These are phyloP conservation scores for Parietichytrium sp. DNA, from an alignment of 108 stramenopile genomes.

Conservation along the genomic window DNA sequence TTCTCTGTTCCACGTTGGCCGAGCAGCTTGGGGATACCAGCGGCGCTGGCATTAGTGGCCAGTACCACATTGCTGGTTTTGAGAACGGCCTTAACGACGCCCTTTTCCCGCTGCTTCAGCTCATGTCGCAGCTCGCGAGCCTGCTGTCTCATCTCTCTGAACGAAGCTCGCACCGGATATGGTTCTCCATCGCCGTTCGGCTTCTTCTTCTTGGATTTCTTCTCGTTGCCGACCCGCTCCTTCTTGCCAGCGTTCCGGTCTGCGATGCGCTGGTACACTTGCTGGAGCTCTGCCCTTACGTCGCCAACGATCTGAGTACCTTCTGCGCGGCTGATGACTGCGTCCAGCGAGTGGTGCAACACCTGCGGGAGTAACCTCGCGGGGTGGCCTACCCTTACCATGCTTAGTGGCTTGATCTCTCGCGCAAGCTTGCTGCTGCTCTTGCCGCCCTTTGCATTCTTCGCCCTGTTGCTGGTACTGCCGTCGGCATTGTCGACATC, in stretches of 20 bases:
- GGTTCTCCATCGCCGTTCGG: conserved; percentile 23
- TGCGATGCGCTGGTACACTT: background rate
- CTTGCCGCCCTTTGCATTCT: background rate
- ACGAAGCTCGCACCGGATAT: conserved; percentile 68
- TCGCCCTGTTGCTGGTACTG: background rate
- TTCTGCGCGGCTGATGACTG: conserved; percentile 77
- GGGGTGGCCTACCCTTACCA: conserved; percentile 90
- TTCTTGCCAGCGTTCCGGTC: background rate
- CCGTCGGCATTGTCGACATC: background rate
- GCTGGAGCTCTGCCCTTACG: conserved; percentile 75
- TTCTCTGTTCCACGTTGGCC: too few relatives aligned
- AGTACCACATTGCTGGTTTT: conserved; percentile 74
- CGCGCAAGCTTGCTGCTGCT: background rate
- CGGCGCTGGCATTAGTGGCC: conserved; percentile 83
- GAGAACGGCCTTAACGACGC: conserved; percentile 77
- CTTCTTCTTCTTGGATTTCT: conserved; percentile 9
- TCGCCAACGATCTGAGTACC: conserved; percentile 91
- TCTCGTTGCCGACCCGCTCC: background rate
- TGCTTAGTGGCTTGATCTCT: background rate
- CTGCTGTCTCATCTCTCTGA: conserved; percentile 67
- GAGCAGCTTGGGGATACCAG: conserved; percentile 38
- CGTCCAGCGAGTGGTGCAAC: conserved; percentile 82
- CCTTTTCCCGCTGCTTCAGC: conserved; percentile 79
- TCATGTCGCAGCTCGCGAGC: conserved; percentile 61
- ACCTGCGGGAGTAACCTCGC: conserved; percentile 78